phyloP scores from a whole-genome alignment of 257 asterid species.

The Nemophila menziesii region DNA sequence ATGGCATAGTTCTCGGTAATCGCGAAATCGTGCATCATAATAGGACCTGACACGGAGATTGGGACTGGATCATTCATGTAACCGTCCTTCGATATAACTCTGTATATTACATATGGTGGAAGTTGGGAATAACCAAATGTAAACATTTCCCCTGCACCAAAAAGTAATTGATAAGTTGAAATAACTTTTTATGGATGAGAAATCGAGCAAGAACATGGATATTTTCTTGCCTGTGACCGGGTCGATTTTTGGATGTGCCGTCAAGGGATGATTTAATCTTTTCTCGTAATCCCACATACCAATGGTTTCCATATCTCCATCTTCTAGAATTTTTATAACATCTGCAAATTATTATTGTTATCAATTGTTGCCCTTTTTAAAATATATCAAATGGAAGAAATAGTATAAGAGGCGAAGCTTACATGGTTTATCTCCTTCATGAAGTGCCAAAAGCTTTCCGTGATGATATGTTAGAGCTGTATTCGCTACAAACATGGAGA shows the following conservation, averaged over 20 bases:
- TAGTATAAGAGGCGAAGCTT: too few species aligned
- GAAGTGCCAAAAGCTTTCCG: slow-evolving; percentile 87
- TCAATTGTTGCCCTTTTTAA: too few species aligned
- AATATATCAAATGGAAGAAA: too few species aligned
- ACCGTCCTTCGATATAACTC: slow-evolving; percentile 90
- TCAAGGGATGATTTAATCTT: slow-evolving; percentile 79
- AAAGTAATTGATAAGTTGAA: not conserved
- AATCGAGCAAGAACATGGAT: too few species aligned
- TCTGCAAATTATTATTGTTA: too few species aligned
- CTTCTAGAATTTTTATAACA: too few species aligned
- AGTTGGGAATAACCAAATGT: slow-evolving; percentile 75
- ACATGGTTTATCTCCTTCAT: slow-evolving; percentile 95
- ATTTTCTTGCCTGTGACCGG: slow-evolving; percentile 88
- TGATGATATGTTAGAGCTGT: slow-evolving; percentile 85
- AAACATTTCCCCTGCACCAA: slow-evolving; percentile 80
- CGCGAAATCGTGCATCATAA: slow-evolving; percentile 99
- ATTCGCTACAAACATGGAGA: slow-evolving; percentile 84
- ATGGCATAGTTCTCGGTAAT: slow-evolving; percentile 92
- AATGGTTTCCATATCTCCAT: too few species aligned
- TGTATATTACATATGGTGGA: slow-evolving; percentile 75
- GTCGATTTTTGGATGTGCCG: slow-evolving; percentile 98
- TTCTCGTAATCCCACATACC: too few species aligned
- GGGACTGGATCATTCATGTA: slow-evolving; percentile 90
- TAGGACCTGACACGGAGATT: slow-evolving; percentile 63
- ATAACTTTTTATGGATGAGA: too few species aligned